Percentiles rank a stretch among this genome's conserved stretches.
These are phyloP conservation scores for Coemansia sp. DNA, from an alignment of 192 early-diverging fungal genomes.

Conservation along the genomic window DNA sequence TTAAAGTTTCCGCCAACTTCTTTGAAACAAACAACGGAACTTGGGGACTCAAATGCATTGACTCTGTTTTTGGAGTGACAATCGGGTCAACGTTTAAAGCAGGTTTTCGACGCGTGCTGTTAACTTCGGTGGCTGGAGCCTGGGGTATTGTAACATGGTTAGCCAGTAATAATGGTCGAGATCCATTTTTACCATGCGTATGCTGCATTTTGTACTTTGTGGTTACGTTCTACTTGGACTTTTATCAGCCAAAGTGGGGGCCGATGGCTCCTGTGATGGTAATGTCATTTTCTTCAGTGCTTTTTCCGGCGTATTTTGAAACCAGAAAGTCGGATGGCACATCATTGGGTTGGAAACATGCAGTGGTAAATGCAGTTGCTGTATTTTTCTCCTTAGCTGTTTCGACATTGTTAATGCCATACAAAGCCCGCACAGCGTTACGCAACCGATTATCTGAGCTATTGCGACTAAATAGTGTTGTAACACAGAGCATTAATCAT, in stretches of 20 bases:
- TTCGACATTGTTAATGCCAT: conserved; percentile 41
- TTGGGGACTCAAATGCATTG: conserved; percentile 41
- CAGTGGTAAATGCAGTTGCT: conserved; percentile 32
- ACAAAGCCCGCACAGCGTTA: conserved; percentile 43
- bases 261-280: conserved; percentile 30
- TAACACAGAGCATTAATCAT: conserved; percentile 35
- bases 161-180: conserved; percentile 16
- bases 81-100: conserved; percentile 39
- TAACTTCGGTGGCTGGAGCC: conserved; percentile 17
- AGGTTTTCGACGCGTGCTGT: conserved; percentile 27
- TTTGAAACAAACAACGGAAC: conserved; percentile 21
- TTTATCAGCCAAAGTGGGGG: conserved; percentile 25
- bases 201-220: conserved; percentile 39
- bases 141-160: conserved; percentile 47
- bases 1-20: conserved; percentile 21
- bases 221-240: conserved; percentile 21
- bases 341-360: conserved; percentile 37
- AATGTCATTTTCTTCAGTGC: conserved; percentile 34
- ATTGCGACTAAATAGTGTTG: conserved; percentile 30
- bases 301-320: conserved; percentile 23
- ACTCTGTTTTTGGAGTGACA: conserved; percentile 35
- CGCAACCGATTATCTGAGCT: conserved; percentile 28
- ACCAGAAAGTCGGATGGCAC: conserved; percentile 8
- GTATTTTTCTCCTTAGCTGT: conserved; percentile 35
- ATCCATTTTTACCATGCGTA: conserved; percentile 21